Percentiles rank a stretch among this genome's conserved stretches.
These are phyloP conservation scores for Diplodia seriata DNA, from an alignment of 2,329 filamentous ascomycete genomes.

Conservation along the genomic window DNA sequence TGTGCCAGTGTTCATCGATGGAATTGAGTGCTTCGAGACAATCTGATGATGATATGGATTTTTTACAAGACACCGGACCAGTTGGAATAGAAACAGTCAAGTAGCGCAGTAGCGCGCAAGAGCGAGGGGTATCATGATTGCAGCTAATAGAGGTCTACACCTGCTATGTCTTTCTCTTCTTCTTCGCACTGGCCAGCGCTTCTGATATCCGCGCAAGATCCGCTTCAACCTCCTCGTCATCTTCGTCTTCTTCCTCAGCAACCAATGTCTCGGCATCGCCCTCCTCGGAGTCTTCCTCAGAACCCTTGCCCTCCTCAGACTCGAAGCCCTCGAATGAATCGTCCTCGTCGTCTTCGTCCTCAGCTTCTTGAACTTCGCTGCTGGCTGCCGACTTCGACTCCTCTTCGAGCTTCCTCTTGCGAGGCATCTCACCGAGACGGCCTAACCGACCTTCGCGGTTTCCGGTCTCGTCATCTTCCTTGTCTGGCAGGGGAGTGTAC, in stretches of 20 bases:
- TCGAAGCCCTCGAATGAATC: slow-evolving; percentile 35
- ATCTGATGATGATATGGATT: neutral
- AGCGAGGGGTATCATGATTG: slow-evolving; percentile 27
- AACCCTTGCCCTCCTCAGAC: slow-evolving; percentile 29
- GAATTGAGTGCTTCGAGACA: neutral
- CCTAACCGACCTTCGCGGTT: slow-evolving; percentile 75
- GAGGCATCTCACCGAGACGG: slow-evolving; percentile 78
- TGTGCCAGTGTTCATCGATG: too few relatives aligned
- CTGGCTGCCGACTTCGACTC: slow-evolving; percentile 50
- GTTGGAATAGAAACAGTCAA: neutral
- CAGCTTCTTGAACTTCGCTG: slow-evolving; percentile 48
- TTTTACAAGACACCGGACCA: neutral
- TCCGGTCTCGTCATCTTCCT: slow-evolving; percentile 54
- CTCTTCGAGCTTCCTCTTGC: slow-evolving; percentile 69
- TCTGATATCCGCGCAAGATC: slow-evolving; percentile 47
- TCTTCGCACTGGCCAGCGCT: slow-evolving; percentile 45
- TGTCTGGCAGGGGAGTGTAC: slow-evolving; percentile 80
- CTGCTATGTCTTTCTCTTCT: slow-evolving; percentile 33
- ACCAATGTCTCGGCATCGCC: slow-evolving; percentile 38
- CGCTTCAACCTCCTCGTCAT: slow-evolving; percentile 43
- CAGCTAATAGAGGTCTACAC: neutral
- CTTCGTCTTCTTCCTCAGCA: slow-evolving; percentile 33
- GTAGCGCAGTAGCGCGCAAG: neutral
- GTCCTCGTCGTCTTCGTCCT: slow-evolving; percentile 38
- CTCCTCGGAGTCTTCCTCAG: slow-evolving; percentile 37